Conservation (phyloP, 148 eudicot genomes). For the Oxyria digyna region DNA sequence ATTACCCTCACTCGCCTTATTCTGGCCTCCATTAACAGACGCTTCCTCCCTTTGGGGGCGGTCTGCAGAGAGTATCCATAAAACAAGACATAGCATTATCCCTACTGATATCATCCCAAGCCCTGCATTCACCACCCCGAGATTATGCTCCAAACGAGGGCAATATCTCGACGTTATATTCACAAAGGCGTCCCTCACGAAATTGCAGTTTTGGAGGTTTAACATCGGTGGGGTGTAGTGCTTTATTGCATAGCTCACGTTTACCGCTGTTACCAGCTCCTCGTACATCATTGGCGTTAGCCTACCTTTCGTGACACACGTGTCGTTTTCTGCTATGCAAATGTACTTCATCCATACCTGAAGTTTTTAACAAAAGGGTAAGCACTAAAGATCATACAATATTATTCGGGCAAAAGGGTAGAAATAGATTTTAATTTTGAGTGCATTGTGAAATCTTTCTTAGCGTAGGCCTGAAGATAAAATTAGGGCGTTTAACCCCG, state of each 20-base stretch:
- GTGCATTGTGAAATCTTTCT: too few species aligned
- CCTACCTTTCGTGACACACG: conserved; percentile 60
- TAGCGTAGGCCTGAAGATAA: too few species aligned
- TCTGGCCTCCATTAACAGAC: conserved; percentile 8
- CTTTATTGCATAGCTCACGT: conserved; percentile 64
- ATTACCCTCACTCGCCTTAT: neutral
- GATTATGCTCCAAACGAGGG: conserved; percentile 61
- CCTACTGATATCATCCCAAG: conserved; percentile 75
- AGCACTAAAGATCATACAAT: too few species aligned
- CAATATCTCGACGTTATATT: conserved; percentile 46
- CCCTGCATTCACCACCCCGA: conserved; percentile 47
- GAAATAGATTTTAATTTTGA: too few species aligned
- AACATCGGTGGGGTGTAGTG: conserved; percentile 73
- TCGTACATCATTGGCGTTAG: conserved; percentile 59
- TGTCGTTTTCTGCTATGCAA: conserved; percentile 36
- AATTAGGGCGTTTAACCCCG: too few species aligned
- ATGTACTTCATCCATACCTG: conserved; percentile 80
- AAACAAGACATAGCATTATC: conserved; percentile 70
- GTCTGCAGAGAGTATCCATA: conserved; percentile 84
- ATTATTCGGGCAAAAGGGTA: too few species aligned
- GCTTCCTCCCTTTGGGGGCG: conserved; percentile 99
- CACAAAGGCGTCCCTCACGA: conserved; percentile 61
- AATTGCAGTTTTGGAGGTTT: conserved; percentile 72
- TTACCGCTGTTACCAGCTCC: conserved; percentile 53
- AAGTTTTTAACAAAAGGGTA: neutral